These are phyloP conservation scores for Pseudogymnoascus sp. DNA, from an alignment of 2,329 filamentous ascomycete genomes.

Conservation along the genomic window DNA sequence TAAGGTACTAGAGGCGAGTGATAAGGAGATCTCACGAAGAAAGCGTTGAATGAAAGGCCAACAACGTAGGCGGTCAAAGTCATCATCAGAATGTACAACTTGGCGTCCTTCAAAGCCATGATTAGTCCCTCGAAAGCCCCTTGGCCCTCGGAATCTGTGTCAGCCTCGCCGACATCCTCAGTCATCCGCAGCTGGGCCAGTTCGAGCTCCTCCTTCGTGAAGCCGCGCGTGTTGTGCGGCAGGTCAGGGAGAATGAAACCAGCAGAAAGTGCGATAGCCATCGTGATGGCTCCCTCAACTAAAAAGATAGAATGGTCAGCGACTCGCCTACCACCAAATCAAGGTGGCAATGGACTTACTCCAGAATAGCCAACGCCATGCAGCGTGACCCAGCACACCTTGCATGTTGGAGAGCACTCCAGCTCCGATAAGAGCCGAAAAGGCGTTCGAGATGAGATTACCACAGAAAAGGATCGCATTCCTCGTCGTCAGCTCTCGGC, in stretches of 20 bases:
- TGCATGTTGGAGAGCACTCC: slow-evolving; percentile 53
- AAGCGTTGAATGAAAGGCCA: slow-evolving; percentile 50
- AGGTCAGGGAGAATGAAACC: slow-evolving; percentile 45
- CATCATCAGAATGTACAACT: slow-evolving; percentile 57
- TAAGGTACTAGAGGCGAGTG: not conserved
- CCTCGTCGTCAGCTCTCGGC: slow-evolving; percentile 45
- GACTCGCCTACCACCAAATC: slow-evolving; percentile 30
- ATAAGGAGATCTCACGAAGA: slow-evolving; percentile 36
- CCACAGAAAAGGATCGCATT: slow-evolving; percentile 52
- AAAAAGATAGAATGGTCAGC: slow-evolving; percentile 28
- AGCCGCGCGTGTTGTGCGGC: slow-evolving; percentile 48
- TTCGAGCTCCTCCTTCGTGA: slow-evolving; percentile 49
- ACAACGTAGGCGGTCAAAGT: slow-evolving; percentile 54
- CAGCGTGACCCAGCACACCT: slow-evolving; percentile 42
- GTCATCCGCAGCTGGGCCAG: slow-evolving; percentile 48
- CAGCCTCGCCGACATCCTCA: slow-evolving; percentile 50
- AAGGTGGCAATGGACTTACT: slow-evolving; percentile 29
- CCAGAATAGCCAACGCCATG: slow-evolving; percentile 52
- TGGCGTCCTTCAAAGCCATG: slow-evolving; percentile 51
- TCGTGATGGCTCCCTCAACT: slow-evolving; percentile 46
- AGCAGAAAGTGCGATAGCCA: slow-evolving; percentile 38
- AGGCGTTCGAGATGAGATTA: slow-evolving; percentile 52
- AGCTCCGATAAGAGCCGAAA: slow-evolving; percentile 49
- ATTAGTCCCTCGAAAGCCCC: slow-evolving; percentile 44
- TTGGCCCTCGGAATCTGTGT: slow-evolving; percentile 42